Base-by-base conservation (phyloP, 176 grass and related monocot species). In the Cenchrus fungigraminus region DNA sequence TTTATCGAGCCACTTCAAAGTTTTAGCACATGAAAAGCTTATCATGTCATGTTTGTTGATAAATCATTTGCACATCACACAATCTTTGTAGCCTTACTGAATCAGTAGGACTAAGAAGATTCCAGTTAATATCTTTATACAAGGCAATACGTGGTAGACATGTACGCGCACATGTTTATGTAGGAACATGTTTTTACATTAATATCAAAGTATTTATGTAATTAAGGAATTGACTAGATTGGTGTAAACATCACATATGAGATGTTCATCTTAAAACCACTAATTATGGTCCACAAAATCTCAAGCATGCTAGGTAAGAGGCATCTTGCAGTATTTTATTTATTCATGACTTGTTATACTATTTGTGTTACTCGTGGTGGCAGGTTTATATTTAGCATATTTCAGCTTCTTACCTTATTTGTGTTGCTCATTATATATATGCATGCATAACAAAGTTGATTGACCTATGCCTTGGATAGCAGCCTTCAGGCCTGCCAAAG, bases 361-460 rank as follows among this genome's bases (percentile, higher is more conserved):
- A 71, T 71, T 47, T 71, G 20, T 71, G 43, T 71, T 71, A 12
- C 9, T 47, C 13, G 43, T 63, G 19, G 52, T 63, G 84, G 2
- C 19, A 78, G 63, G 68, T 86, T 81, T 69, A 74, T 74, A 80
- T 78, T 83, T 73, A 65, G 16, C 19, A 58, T 14, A 37, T 74
- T 85, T 80, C 60, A 85, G 43, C 19, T 37, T 44, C 13, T 79
- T 29, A 64, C 59, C 11, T 71, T 79, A 56, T 76, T 53, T 73
- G 20, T 31, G 2, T 64, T 67, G 53, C 79, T 68, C 16, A 45
- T 68, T 25, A 49, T 66, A 22, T 62, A 65, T 83, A 74, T 73
- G 53, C 74, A 32, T 62, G 19, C 58, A 57, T 87, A 68, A 63
- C 32, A 14, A 34, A 65, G 6, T 51, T 74, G 68, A 51, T 57